Evolutionary conservation across 2,329 filamentous ascomycete genomes (phyloP), one percentile per base, ranked within the genome.

Genomic region (Purpureocillium lavendulum): DNA sequence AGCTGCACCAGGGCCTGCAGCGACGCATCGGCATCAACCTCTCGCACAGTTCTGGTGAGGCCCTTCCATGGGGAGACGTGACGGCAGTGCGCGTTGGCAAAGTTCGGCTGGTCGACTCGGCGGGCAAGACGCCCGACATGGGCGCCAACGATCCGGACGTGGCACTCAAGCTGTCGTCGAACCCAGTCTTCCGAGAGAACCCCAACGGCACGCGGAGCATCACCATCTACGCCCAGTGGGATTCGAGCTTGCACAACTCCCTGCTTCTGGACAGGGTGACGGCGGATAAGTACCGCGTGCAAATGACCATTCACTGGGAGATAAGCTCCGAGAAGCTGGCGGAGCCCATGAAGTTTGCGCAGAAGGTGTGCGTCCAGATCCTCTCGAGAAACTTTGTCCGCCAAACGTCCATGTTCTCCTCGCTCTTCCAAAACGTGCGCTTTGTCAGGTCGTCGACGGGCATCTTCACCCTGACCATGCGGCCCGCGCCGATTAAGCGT

Each of bases 1-100:
- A 98, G 58, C 73, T 98, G 26, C 92, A 96, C 53, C 92, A 98
- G 62, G 92, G 92, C 17, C 67, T 98, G 37, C 92, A 98, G 59
- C 77, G 92, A 39, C 80, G 92, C 2, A 80, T 98, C 38, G 80
- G 86, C 7, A 78, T 98, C 55, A 88, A 84, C 45, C 69, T 98
- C n/a, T 87, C 85, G 0, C 89, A 97, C 55, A 94, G 83, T 54
- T 94, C 89, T 5, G 89, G 88, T 13, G 86, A 94, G 46, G 80
- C 80, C 9, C 65, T 98, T 39, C 87, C 88, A 1, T 97, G 90
- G 89, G 80, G 90, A 46, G 84, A 92, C 45, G 78, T 95, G 16
- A 78, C 75, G 12, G 74, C 78, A 17, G 70, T 96, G 35, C 79
- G 84, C 4, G 82, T 94, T 33, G 87, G 89, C 28, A 81, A 80